These are phyloP conservation scores for Chaetoceros muelleri DNA, from an alignment of 108 stramenopile species.

Conservation along the genomic window DNA sequence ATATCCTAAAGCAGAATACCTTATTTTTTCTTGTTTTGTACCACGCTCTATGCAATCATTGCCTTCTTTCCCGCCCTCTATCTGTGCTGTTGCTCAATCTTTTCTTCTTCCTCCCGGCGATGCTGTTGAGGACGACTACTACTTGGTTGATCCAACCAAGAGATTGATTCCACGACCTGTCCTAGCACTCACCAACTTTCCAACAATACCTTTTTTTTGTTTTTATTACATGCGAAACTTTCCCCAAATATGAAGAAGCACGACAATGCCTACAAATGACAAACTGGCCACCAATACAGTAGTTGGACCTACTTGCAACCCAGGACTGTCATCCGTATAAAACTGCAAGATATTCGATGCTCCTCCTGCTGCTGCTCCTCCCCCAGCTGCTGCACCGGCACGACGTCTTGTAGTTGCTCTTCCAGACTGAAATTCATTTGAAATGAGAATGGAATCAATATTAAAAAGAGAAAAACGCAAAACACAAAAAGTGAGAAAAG, in stretches of 20 bases:
- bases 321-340: constrained; percentile 90
- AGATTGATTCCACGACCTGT: too few species aligned
- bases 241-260: constrained; percentile 88
- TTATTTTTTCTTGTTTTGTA: too few species aligned
- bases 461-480: not conserved
- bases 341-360: constrained; percentile 85
- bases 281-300: constrained; percentile 79
- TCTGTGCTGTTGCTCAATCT: too few species aligned
- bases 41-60: too few species aligned
- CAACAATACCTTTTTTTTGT: too few species aligned
- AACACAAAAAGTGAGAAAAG: not conserved
- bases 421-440: constrained; percentile 27
- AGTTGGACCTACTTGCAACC: constrained; percentile 87
- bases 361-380: constrained; percentile 54
- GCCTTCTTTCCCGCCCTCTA: too few species aligned
- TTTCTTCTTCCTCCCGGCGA: too few species aligned
- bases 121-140: too few species aligned
- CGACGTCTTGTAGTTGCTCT: constrained; percentile 41
- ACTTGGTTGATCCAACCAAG: too few species aligned
- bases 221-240: constrained; percentile 86
- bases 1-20: too few species aligned
- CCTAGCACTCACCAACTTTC: too few species aligned
- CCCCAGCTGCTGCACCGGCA: constrained; percentile 38
- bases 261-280: constrained; percentile 85
- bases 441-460: constrained; percentile 16